Evolutionary conservation across 169 alveolate genomes (phyloP).

Genomic region (Neospora caninum): DNA sequence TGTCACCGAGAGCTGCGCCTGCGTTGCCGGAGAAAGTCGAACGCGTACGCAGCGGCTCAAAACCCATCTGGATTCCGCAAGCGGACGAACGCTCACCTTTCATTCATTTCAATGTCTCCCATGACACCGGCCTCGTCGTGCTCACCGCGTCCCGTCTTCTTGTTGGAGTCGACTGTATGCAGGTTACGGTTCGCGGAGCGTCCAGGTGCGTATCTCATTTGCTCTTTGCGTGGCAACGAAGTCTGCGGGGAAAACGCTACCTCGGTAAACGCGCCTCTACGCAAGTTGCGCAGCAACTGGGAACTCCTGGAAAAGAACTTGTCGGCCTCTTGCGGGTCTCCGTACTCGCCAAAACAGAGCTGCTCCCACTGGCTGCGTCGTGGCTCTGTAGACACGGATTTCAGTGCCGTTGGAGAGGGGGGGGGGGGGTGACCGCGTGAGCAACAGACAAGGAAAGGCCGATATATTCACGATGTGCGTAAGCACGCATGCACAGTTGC

Average conservation of each 20-base stretch:
- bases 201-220: neutral
- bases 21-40: neutral
- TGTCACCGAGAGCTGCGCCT: neutral
- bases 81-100: neutral
- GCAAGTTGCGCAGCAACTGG: neutral
- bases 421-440: no score
- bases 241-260: neutral
- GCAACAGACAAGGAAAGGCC: no score
- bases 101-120: constrained; percentile 9
- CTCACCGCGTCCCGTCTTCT: neutral
- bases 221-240: neutral
- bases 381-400: no score
- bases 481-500: no score
- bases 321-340: no score
- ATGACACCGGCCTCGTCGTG: constrained; percentile 11
- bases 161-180: constrained; percentile 14
- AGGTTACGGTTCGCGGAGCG: neutral
- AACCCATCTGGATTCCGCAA: constrained; percentile 12
- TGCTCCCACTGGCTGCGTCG: no score
- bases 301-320: no score
- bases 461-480: no score
- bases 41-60: neutral
- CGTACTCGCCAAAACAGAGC: no score
- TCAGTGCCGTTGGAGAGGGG: no score
- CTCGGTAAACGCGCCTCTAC: neutral